These are phyloP conservation scores for Knoxdaviesia capensis DNA, from an alignment of 2,329 filamentous ascomycete genomes.

Conservation along the genomic window DNA sequence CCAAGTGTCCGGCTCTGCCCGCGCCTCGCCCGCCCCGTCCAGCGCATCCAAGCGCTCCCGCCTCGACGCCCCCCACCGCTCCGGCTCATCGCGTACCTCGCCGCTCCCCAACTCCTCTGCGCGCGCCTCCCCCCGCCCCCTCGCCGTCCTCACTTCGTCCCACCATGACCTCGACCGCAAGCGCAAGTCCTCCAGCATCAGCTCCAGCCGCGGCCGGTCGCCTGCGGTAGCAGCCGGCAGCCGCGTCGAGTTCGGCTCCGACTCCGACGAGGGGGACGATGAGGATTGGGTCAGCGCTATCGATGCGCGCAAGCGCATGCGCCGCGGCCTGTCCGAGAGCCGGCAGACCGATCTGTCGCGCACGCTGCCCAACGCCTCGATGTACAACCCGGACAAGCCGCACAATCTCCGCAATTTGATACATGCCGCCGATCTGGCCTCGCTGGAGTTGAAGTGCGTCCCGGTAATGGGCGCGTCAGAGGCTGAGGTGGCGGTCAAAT, in stretches of 20 bases:
- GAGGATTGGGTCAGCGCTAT: constrained; percentile 26
- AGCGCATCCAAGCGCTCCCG: neutral
- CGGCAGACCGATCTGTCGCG: constrained; percentile 1
- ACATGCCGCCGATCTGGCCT: constrained; percentile 37
- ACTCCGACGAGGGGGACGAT: constrained; percentile 29
- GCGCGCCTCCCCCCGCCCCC: constrained; percentile 1
- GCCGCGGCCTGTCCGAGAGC: constrained; percentile 7
- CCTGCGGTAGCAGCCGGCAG: constrained; percentile 2
- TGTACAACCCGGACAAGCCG: constrained; percentile 8
- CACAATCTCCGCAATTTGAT: constrained; percentile 26
- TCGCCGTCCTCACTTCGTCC: constrained; percentile 1
- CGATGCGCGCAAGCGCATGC: constrained; percentile 25
- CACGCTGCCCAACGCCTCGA: too few relatives aligned
- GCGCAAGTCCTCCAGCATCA: constrained; percentile 6
- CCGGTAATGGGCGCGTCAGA: constrained; percentile 26
- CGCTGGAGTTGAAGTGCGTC: constrained; percentile 26
- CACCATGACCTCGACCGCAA: constrained; percentile 5
- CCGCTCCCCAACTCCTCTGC: constrained; percentile 12
- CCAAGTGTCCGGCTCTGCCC: constrained; percentile 11
- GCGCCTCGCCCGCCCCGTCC: constrained; percentile 14
- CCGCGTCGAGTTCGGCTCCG: constrained; percentile 27
- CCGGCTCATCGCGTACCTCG: constrained; percentile 10
- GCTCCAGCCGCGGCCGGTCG: neutral
- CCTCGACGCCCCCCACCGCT: constrained; percentile 6
- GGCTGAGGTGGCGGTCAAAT: constrained; percentile 38